Base-by-base conservation (phyloP, 371 early-diverging fungal species). In the Apophysomyces elegans region DNA sequence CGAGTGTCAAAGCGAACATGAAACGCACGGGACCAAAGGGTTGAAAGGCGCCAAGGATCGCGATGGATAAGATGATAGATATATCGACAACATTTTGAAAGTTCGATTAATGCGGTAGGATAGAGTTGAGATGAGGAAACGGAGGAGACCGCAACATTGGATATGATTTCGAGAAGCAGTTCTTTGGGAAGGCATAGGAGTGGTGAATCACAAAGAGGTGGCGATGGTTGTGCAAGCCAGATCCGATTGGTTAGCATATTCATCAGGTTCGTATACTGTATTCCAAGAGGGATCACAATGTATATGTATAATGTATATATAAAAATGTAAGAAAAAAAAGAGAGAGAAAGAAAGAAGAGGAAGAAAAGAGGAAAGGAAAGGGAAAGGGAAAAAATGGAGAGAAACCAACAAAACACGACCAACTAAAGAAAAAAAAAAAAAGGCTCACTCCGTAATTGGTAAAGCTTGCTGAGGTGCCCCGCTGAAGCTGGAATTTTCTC, bases 1-100 rank as follows among this genome's bases (percentile, higher is more conserved):
- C 38, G 58, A 9, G 79, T 79, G 64, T 81, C 82, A 47, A 79
- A 81, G 38, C 76, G 71, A 37, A 59, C 60, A 5, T 66, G 70
- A 61, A 81, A 81, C 14, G 77, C 78, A 50, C 58, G 58, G 5
- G 73, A 70, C 82, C 82, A 81, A 57, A 81, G 56, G 21, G 74
- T 66, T 12, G 62, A 46, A 12, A 62, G 58, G 21, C 75, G 69
- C 72, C 74, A 73, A 38, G 72, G 69, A 44, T 78, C 73, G 61
- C 68, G 61, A 54, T 80, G 72, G 54, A 77, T 71, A 39, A 80
- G 72, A 58, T 67, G 50, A 65, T 71, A 58, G n/a, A 80, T 67
- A 39, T 80, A 69, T 69, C 67, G 72, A 63, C 73, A 76, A 38
- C 73, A 69, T 63, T 60, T 62, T 3, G 81, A 78, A 35, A 80